Percentiles rank a stretch among this genome's conserved stretches.
Evolutionary conservation across 345 rosid genomes (phyloP).

Genomic region (Abelmoschus esculentus): DNA sequence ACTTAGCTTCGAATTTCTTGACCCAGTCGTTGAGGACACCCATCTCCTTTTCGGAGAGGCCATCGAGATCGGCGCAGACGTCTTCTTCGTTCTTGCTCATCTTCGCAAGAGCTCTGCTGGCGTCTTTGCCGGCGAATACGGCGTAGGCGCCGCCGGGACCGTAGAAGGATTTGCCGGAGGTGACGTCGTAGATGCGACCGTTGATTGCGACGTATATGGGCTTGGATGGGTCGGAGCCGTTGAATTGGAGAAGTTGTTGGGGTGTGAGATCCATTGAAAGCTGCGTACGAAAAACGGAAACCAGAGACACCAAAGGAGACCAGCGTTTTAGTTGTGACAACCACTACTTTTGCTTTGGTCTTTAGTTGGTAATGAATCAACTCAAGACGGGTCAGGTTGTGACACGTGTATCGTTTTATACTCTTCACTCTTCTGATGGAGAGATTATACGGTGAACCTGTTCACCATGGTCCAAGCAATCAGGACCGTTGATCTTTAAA

Average conservation of each 20-base stretch:
- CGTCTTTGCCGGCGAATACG: slow-evolving; percentile 77
- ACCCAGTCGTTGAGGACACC: slow-evolving; percentile 73
- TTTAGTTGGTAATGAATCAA: background rate
- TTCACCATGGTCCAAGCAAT: too few species aligned
- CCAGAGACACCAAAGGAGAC: background rate
- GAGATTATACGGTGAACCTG: too few species aligned
- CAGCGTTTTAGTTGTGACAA: background rate
- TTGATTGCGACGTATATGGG: slow-evolving; percentile 85
- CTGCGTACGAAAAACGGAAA: background rate
- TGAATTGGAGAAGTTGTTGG: slow-evolving; percentile 52
- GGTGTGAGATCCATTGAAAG: slow-evolving; percentile 63
- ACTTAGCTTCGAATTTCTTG: slow-evolving; percentile 82
- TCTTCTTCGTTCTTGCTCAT: slow-evolving; percentile 93
- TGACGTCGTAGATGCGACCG: slow-evolving; percentile 70
- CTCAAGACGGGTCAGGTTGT: background rate
- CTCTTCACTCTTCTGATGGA: too few species aligned
- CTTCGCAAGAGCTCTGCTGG: slow-evolving; percentile 75
- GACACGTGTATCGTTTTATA: background rate
- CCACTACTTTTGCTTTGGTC: background rate
- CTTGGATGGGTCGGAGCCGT: slow-evolving; percentile 63
- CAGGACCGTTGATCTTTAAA: too few species aligned
- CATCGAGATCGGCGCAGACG: slow-evolving; percentile 49
- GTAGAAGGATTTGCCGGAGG: slow-evolving; percentile 70
- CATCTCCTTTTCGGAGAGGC: slow-evolving; percentile 71
- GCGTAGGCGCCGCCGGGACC: slow-evolving; percentile 72